Base-by-base conservation (phyloP, 2,329 filamentous ascomycete species). In the Ophiostoma tasmaniense region DNA sequence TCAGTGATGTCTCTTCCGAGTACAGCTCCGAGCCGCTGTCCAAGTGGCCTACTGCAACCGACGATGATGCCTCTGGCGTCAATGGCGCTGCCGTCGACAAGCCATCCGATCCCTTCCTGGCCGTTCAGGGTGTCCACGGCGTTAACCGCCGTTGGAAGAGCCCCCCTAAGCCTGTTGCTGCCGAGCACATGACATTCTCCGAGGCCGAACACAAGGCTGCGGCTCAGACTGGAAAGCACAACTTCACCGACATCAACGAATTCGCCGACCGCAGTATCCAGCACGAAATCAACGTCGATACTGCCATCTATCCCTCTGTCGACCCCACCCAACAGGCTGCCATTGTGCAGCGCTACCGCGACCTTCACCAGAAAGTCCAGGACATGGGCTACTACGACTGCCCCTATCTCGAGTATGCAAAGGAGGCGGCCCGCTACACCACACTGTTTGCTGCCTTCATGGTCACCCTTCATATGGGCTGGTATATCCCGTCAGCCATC, bases 301-400 rank as follows among this genome's bases (percentile, higher is more conserved):
- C 78, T 59, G 70, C 72, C 1, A 76, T 76, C 8, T 84, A 84
- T 70, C 87, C 87, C 0, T 83, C 85, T 0, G 73, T 88, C 7
- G 85, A 88, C 71, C 75, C 79, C 1, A 76, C 76, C 10, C 83
- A 84, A 3, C 87, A 89, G 77, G 76, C 80, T 14, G 79, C 81
- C 28, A 88, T 90, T 72, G 77, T 81, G 0, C 67, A 72, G 64
- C 85, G 86, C 73, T 90, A 89, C 76, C 81, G 84, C 14, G 75
- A 75, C 2, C 77, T 90, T 39, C 85, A 89, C 73, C 78, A 86
- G 71, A 79, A 79, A 59, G 75, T 90, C 71, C 79, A 81, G 67
- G 82, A 83, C 10, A 79, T 81, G 70, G 86, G 87, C 2, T 79
- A 85, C 22, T 90, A 89, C 77, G 72, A 84, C 11, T 89, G 87